A percentile compares a stretch with the other conserved stretches of the same genome.
Conservation (phyloP, 2,329 filamentous ascomycete genomes). For the Nannizzia gypsea region DNA sequence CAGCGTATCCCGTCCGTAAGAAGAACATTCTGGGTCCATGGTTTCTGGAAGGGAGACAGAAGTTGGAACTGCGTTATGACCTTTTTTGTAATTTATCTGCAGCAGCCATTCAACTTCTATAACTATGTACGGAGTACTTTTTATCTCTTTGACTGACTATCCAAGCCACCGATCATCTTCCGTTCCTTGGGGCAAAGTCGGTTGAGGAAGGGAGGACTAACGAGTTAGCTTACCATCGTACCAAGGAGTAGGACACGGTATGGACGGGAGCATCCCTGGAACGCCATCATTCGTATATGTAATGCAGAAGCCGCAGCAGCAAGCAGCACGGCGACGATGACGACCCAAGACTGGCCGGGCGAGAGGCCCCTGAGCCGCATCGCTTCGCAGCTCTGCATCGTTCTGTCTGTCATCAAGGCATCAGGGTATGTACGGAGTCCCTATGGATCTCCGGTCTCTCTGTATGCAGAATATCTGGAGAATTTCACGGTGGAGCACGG, state of each 20-base stretch:
- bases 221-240: neutral
- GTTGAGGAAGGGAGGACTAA: neutral
- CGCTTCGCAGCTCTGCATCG: neutral
- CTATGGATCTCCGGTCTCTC: neutral
- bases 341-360: too few relatives aligned
- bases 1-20: neutral
- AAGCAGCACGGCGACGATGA: too few relatives aligned
- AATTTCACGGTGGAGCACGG: neutral
- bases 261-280: neutral
- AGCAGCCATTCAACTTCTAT: too few relatives aligned
- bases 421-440: too few relatives aligned
- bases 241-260: neutral
- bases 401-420: neutral
- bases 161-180: slow-evolving; percentile 1
- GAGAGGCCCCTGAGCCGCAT: neutral
- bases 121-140: too few relatives aligned
- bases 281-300: neutral
- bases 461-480: neutral
- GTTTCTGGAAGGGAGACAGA: neutral
- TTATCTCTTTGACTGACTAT: neutral
- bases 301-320: too few relatives aligned
- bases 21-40: neutral
- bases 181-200: neutral
- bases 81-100: neutral
- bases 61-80: neutral